phyloP scores from a whole-genome alignment of 116 monocot species.

The Zostera marina region DNA sequence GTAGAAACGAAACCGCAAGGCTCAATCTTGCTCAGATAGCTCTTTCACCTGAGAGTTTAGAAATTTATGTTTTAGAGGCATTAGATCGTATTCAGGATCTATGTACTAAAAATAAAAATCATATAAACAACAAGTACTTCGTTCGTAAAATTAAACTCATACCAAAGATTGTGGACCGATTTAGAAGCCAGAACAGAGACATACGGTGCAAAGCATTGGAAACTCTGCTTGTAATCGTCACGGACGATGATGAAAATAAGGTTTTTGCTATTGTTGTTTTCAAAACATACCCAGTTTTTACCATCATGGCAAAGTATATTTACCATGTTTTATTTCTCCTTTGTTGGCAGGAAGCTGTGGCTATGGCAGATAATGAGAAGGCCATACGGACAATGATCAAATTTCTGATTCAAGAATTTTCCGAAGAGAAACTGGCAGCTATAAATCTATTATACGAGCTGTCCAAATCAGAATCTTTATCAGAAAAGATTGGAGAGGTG shows the following conservation, averaged over 20 bases:
- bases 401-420: slow-evolving; percentile 44
- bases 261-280: slow-evolving; percentile 12
- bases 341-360: slow-evolving; percentile 40
- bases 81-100: slow-evolving; percentile 25
- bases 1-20: slow-evolving; percentile 47
- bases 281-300: too few species aligned
- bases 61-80: slow-evolving; percentile 26
- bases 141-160: slow-evolving; percentile 33
- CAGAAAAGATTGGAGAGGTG: slow-evolving; percentile 63
- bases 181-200: slow-evolving; percentile 39
- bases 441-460: slow-evolving; percentile 51
- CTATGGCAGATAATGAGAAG: slow-evolving; percentile 40
- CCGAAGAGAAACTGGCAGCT: slow-evolving; percentile 56
- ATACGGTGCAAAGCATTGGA: slow-evolving; percentile 49
- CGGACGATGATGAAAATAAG: slow-evolving; percentile 58
- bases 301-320: not conserved
- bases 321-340: not conserved
- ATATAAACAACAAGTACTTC: slow-evolving; percentile 23
- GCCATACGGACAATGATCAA: slow-evolving; percentile 54
- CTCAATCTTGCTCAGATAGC: slow-evolving; percentile 32
- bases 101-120: slow-evolving; percentile 25
- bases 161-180: slow-evolving; percentile 28
- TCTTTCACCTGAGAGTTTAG: slow-evolving; percentile 26
- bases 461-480: slow-evolving; percentile 49
- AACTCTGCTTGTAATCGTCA: slow-evolving; percentile 40